Conservation (phyloP, 1,139 yeast genomes). For the Yamadazyma diospyri region DNA sequence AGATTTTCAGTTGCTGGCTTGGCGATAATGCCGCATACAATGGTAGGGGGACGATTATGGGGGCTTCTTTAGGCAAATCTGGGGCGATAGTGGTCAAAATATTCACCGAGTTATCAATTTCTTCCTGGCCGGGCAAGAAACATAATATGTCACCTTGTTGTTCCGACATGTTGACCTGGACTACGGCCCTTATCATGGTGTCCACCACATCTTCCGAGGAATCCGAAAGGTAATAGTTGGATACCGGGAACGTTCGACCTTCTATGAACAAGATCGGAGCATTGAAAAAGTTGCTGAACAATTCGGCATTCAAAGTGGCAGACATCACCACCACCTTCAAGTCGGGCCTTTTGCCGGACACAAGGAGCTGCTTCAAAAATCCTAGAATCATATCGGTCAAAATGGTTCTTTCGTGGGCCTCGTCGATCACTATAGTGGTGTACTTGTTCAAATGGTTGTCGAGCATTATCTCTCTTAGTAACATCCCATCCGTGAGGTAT, state of each 20-base stretch:
- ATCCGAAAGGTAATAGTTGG: conserved; percentile 57
- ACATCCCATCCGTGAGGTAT: conserved; percentile 96
- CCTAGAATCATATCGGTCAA: conserved; percentile 89
- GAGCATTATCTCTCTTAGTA: conserved; percentile 83
- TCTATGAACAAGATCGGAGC: conserved; percentile 84
- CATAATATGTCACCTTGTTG: conserved; percentile 85
- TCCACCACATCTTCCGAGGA: conserved; percentile 79
- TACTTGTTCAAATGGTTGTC: conserved; percentile 64
- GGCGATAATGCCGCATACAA: conserved; percentile 93
- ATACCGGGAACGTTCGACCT: conserved; percentile 87
- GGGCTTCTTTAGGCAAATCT: conserved; percentile 69
- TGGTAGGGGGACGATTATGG: conserved; percentile 73
- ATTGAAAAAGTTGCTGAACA: conserved; percentile 73
- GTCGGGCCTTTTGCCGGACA: conserved; percentile 45
- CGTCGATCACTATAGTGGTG: conserved; percentile 82
- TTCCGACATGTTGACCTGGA: conserved; percentile 77
- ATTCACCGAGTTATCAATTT: conserved; percentile 80
- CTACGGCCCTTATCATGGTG: conserved; percentile 65
- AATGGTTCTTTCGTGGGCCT: conserved; percentile 96
- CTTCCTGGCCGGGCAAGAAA: conserved; percentile 95
- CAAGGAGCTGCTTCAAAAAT: conserved; percentile 65
- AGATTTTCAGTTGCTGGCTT: conserved; percentile 73
- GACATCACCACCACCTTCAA: conserved; percentile 77
- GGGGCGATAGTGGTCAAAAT: conserved; percentile 60
- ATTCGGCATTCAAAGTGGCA: conserved; percentile 93